phyloP scores from a whole-genome alignment of 1,284 basidiomycete species.

The Rhizoctonia solani region DNA sequence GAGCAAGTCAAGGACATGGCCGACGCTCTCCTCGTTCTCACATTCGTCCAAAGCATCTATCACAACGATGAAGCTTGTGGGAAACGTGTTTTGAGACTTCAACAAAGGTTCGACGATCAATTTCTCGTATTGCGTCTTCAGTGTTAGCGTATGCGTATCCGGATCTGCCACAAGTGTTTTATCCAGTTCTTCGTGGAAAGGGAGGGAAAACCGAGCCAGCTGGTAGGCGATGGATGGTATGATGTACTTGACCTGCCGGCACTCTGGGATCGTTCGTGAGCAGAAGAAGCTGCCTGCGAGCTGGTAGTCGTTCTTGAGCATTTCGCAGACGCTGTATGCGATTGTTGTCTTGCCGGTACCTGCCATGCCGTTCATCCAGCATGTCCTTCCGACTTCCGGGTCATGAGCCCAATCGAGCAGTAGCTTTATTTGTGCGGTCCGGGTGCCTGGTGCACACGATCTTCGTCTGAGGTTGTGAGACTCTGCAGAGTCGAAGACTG shows the following conservation, averaged over 20 bases:
- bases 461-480: neutral
- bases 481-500: neutral
- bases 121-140: neutral
- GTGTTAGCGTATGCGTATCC: neutral
- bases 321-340: neutral
- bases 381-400: neutral
- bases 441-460: neutral
- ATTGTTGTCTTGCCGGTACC: neutral
- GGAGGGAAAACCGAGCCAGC: neutral
- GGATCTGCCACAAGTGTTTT: neutral
- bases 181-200: neutral
- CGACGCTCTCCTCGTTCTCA: neutral
- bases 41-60: neutral
- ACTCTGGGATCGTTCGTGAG: neutral
- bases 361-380: neutral
- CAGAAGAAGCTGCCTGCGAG: neutral
- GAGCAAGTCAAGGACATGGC: neutral
- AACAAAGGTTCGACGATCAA: neutral
- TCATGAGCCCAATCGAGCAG: neutral
- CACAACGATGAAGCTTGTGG: neutral
- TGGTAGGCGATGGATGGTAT: too few species aligned
- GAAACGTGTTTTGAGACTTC: neutral
- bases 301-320: neutral
- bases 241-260: neutral
- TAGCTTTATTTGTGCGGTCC: neutral